A percentile compares a stretch with the other conserved stretches of the same genome.
Evolutionary conservation across 768 basidiomycete genomes (phyloP).

Genomic region (Mycena galericulata): DNA sequence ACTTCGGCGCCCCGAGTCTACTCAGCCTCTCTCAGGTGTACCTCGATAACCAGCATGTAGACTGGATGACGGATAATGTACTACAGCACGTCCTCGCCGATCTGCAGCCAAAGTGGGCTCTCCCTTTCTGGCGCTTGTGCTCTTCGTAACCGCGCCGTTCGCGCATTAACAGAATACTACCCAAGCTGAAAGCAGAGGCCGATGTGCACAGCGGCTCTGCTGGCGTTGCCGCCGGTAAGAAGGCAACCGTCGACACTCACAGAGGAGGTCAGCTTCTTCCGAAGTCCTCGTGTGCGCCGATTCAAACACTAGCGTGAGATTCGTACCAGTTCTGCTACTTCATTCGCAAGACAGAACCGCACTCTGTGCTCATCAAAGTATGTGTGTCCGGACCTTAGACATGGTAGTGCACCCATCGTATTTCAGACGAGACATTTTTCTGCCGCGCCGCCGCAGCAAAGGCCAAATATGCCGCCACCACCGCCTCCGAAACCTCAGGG

Average conservation of each 20-base stretch:
- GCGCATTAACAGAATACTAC: conserved; percentile 63
- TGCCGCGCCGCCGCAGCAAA: conserved; percentile 41
- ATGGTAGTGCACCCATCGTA: not conserved
- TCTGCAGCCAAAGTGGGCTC: conserved; percentile 73
- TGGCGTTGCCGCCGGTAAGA: conserved; percentile 62
- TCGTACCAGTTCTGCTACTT: conserved; percentile 94
- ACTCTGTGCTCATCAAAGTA: conserved; percentile 87
- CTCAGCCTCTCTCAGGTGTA: conserved; percentile 65
- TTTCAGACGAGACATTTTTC: conserved; percentile 55
- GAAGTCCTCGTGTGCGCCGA: conserved; percentile 11
- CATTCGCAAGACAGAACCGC: conserved; percentile 83
- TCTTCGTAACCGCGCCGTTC: conserved; percentile 8
- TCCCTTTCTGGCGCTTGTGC: not conserved
- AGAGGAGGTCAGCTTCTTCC: conserved; percentile 72
- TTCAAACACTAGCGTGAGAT: conserved; percentile 57
- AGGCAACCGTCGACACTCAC: conserved; percentile 83
- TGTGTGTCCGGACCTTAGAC: conserved; percentile 20
- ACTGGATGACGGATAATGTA: conserved; percentile 90
- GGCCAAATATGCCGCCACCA: conserved; percentile 16
- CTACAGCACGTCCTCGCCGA: conserved; percentile 87
- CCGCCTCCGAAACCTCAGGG: conserved; percentile 14
- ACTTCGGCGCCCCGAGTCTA: not conserved
- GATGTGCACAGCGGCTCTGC: conserved; percentile 51
- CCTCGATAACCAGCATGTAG: conserved; percentile 87
- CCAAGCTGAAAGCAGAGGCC: conserved; percentile 74